Evolutionary conservation across 352 stramenopile genomes (phyloP).

Genomic region (Aphanomyces cochlioides): DNA sequence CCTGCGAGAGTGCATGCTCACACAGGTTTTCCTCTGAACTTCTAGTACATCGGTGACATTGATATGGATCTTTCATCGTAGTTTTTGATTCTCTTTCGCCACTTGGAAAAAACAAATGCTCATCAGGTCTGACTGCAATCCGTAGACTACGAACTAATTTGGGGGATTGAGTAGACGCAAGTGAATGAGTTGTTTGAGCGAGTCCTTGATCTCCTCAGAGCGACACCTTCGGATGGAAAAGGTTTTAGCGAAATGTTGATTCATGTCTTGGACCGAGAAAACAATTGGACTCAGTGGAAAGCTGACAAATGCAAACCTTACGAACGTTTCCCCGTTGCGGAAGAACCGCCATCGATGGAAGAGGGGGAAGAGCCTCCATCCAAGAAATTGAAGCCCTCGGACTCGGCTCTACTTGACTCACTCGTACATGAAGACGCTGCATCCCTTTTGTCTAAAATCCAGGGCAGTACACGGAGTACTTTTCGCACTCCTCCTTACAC

Average conservation of each 20-base stretch:
- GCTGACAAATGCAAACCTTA: conserved; percentile 80
- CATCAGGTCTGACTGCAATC: too few relatives aligned
- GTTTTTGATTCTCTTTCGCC: conserved; percentile 78
- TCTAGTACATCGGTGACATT: not conserved
- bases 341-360: conserved; percentile 22
- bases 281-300: conserved; percentile 90
- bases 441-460: conserved; percentile 71
- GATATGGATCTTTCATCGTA: not conserved
- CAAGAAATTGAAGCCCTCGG: conserved; percentile 14
- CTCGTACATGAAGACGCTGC: conserved; percentile 68
- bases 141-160: too few relatives aligned
- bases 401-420: conserved; percentile 63
- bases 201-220: conserved; percentile 70
- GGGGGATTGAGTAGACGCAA: conserved; percentile 32
- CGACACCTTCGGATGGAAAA: conserved; percentile 82
- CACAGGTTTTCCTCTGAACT: conserved; percentile 41
- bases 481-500: conserved; percentile 1
- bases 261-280: conserved; percentile 80
- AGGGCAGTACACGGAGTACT: conserved; percentile 54
- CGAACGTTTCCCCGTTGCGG: conserved; percentile 44
- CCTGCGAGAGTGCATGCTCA: conserved; percentile 85
- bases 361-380: conserved; percentile 8
- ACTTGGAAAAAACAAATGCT: conserved; percentile 36
- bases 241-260: conserved; percentile 86
- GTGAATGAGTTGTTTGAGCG: conserved; percentile 62